These are phyloP conservation scores for Catharanthus roseus DNA, from an alignment of 257 asterid species.

Conservation along the genomic window DNA sequence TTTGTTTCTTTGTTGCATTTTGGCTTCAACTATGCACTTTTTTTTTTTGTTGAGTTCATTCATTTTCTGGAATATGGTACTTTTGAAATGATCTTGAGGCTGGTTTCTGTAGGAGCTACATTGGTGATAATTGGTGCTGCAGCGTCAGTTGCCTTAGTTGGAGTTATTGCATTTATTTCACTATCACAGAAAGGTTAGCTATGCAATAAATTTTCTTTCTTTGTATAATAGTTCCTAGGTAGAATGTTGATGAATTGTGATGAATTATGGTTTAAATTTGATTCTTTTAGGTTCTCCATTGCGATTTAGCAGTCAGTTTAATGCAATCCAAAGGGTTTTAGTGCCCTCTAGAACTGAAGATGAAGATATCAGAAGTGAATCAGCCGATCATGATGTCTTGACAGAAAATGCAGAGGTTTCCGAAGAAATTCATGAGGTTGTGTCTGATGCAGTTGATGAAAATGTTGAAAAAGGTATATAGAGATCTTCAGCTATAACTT, in stretches of 20 bases:
- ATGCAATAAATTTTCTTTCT: neutral
- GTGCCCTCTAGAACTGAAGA: conserved; percentile 25
- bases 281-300: conserved; percentile 38
- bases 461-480: conserved; percentile 39
- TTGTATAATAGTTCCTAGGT: neutral
- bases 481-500: conserved; percentile 4
- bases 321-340: conserved; percentile 25
- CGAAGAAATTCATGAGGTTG: conserved; percentile 24
- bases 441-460: conserved; percentile 25
- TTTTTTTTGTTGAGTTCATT: neutral
- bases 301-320: conserved; percentile 30
- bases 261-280: conserved; percentile 11
- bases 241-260: conserved; percentile 1
- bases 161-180: conserved; percentile 47
- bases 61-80: too few species aligned
- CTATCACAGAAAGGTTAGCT: conserved; percentile 48
- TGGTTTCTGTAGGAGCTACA: conserved; percentile 19
- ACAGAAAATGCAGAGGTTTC: conserved; percentile 30
- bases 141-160: conserved; percentile 54
- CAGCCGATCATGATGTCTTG: conserved; percentile 26
- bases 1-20: neutral
- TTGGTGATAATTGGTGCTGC: conserved; percentile 51
- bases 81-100: neutral
- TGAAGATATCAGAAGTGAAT: conserved; percentile 25
- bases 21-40: neutral